Conservation (phyloP, 208 protist species). For the Trypanosoma avium region DNA sequence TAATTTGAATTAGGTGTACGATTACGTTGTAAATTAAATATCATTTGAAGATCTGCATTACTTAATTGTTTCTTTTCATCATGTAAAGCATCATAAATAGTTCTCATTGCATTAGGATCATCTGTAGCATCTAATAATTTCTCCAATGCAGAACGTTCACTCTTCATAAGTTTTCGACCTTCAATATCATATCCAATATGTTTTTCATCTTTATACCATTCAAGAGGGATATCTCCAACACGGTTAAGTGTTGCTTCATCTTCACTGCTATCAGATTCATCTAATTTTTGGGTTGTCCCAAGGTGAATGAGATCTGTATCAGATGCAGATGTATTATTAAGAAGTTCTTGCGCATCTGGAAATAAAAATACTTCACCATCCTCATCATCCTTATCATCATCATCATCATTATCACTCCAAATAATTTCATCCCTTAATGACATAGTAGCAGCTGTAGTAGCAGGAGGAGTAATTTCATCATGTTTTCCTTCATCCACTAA, state of each 20-base stretch:
- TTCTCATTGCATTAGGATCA: slow-evolving; percentile 90
- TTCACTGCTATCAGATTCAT: slow-evolving; percentile 90
- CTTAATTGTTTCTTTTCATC: slow-evolving; percentile 87
- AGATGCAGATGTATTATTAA: slow-evolving; percentile 1
- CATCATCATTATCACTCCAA: slow-evolving; percentile 66
- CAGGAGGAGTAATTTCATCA: not conserved
- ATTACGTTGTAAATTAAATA: slow-evolving; percentile 93
- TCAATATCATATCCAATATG: slow-evolving; percentile 94
- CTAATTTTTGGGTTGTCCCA: slow-evolving; percentile 71
- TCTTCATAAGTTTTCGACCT: slow-evolving; percentile 90
- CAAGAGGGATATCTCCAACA: slow-evolving; percentile 92
- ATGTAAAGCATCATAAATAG: slow-evolving; percentile 91
- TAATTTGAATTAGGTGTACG: slow-evolving; percentile 85
- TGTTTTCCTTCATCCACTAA: not conserved
- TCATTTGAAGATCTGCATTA: slow-evolving; percentile 90
- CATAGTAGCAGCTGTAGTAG: not conserved
- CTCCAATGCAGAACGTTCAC: slow-evolving; percentile 83
- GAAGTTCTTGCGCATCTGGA: slow-evolving; percentile 76
- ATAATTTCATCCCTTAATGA: slow-evolving; percentile 63
- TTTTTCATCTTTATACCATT: slow-evolving; percentile 94
- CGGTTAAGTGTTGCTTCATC: slow-evolving; percentile 90
- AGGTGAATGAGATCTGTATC: slow-evolving; percentile 52
- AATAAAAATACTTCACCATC: slow-evolving; percentile 69
- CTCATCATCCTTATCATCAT: slow-evolving; percentile 25
- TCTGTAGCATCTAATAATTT: slow-evolving; percentile 91